Conservation (phyloP, 768 basidiomycete species). For the Holtermannia corniformis region DNA sequence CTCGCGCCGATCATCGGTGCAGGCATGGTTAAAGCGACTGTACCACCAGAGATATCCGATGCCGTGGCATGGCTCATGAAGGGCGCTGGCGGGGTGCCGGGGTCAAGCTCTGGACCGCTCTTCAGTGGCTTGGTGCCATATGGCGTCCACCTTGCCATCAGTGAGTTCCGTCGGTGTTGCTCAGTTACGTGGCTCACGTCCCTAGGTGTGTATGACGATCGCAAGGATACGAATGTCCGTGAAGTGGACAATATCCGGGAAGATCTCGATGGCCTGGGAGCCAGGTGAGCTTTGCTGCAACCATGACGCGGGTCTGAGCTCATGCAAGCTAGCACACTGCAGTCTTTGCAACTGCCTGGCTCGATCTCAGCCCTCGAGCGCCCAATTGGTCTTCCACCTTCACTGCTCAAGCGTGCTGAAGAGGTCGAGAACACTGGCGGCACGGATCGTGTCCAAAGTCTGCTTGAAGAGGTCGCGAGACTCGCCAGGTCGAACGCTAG, state of each 20-base stretch:
- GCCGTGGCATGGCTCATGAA: constrained; percentile 41
- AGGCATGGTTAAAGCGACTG: constrained; percentile 54
- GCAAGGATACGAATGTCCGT: constrained; percentile 60
- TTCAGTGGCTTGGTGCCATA: constrained; percentile 71
- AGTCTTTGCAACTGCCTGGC: constrained; percentile 67
- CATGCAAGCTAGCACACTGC: constrained; percentile 49
- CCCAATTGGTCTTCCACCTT: constrained; percentile 78
- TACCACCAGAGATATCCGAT: constrained; percentile 44
- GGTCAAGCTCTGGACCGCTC: no score
- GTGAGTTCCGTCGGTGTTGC: constrained; percentile 50
- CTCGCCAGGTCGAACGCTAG: constrained; percentile 55
- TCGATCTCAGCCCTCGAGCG: constrained; percentile 78
- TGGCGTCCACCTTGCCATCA: constrained; percentile 81
- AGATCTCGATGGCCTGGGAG: constrained; percentile 53
- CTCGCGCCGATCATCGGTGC: constrained; percentile 58
- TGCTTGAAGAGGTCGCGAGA: constrained; percentile 62
- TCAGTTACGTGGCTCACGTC: background rate
- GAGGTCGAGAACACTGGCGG: constrained; percentile 75
- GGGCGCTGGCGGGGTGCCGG: constrained; percentile 44
- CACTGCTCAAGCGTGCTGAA: constrained; percentile 72
- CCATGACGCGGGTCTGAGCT: background rate
- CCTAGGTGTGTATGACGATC: constrained; percentile 64
- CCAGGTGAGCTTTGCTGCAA: constrained; percentile 52
- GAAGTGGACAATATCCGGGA: constrained; percentile 55
- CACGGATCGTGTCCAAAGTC: constrained; percentile 57